phyloP scores from a whole-genome alignment of 495 filamentous ascomycete species.

The Parachaetomium inaequale region DNA sequence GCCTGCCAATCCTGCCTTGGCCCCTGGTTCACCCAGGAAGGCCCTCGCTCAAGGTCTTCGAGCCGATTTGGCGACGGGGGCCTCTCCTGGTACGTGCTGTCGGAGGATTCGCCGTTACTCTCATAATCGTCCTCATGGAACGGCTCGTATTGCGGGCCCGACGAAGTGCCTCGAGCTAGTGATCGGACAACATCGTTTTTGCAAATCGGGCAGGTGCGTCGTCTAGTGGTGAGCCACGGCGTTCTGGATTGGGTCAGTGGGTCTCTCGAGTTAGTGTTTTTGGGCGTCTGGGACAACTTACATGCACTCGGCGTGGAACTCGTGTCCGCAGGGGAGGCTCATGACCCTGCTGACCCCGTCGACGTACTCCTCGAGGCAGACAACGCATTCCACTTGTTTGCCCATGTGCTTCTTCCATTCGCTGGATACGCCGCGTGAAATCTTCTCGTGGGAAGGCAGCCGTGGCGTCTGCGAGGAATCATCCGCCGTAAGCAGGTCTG shows the following conservation, averaged over 20 bases:
- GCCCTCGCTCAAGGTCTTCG: conserved; percentile 15
- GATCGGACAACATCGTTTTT: conserved; percentile 87
- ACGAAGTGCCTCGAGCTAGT: conserved; percentile 46
- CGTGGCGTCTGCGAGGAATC: conserved; percentile 35
- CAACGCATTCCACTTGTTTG: conserved; percentile 90
- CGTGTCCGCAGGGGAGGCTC: conserved; percentile 97
- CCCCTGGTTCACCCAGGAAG: background rate
- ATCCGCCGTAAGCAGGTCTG: conserved; percentile 35
- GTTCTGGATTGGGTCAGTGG: conserved; percentile 58
- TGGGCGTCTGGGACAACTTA: conserved; percentile 51
- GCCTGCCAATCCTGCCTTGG: conserved; percentile 3
- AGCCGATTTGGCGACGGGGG: background rate
- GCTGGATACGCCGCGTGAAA: conserved; percentile 42
- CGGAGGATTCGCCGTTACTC: conserved; percentile 23
- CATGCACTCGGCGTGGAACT: conserved; percentile 99
- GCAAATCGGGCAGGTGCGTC: conserved; percentile 95
- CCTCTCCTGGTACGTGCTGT: background rate
- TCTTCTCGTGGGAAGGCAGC: conserved; percentile 48
- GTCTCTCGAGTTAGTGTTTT: background rate
- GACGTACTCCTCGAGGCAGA: conserved; percentile 94
- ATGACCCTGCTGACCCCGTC: conserved; percentile 94
- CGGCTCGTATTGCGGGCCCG: conserved; percentile 45
- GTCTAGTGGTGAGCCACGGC: conserved; percentile 94
- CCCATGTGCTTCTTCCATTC: conserved; percentile 81
- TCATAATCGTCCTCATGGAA: conserved; percentile 51